Evolutionary conservation across 1,139 yeast genomes (phyloP).

Genomic region (Pichia inconspicua): DNA sequence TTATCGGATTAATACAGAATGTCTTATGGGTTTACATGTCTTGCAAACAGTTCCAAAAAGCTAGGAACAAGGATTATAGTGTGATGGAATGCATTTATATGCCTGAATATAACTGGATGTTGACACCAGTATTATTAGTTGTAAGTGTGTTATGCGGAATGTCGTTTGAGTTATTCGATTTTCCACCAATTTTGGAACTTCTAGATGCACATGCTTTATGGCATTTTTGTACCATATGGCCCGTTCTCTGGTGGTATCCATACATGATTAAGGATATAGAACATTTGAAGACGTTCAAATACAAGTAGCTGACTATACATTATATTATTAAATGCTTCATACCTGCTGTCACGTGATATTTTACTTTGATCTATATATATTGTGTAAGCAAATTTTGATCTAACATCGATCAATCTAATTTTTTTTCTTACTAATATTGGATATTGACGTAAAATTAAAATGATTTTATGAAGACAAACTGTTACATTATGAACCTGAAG

Average conservation of each 20-base stretch:
- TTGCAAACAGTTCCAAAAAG: constrained; percentile 8
- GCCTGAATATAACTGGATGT: constrained; percentile 32
- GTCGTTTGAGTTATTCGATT: constrained; percentile 84
- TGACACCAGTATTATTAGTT: constrained; percentile 48
- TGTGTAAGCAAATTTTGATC: too few species aligned
- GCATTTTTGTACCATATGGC: constrained; percentile 76
- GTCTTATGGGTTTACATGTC: constrained; percentile 35
- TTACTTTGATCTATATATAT: too few species aligned
- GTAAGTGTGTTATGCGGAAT: constrained; percentile 57
- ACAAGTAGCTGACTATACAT: constrained; percentile 12
- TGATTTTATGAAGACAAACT: neutral
- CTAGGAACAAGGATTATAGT: constrained; percentile 27
- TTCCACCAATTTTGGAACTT: constrained; percentile 61
- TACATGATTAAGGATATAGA: constrained; percentile 30
- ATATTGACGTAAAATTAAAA: too few species aligned
- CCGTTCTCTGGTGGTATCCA: constrained; percentile 33
- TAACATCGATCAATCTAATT: too few species aligned
- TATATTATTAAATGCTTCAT: neutral
- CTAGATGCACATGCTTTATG: constrained; percentile 92
- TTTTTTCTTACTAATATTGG: too few species aligned
- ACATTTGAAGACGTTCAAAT: constrained; percentile 23
- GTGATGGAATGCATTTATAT: constrained; percentile 17
- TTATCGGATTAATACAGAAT: constrained; percentile 71
- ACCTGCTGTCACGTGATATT: neutral
- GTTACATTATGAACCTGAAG: neutral